These are phyloP conservation scores for Tillandsia leiboldiana DNA, from an alignment of 176 grass and related monocot genomes.

Conservation along the genomic window DNA sequence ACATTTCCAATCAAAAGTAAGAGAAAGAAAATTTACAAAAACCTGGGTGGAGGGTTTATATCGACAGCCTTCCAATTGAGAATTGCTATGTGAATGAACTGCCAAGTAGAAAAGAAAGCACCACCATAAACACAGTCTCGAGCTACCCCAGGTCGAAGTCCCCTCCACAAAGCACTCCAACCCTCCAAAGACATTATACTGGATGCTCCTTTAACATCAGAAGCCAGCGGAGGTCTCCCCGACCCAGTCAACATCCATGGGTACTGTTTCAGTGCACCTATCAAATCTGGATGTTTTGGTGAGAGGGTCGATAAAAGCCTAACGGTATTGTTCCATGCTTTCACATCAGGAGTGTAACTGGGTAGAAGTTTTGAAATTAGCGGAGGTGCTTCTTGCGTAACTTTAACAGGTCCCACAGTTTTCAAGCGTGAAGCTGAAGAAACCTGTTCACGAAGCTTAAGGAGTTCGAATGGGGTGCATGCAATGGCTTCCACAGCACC, in stretches of 20 bases:
- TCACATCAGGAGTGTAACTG: slow-evolving; percentile 51
- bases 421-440: slow-evolving; percentile 45
- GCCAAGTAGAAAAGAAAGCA: slow-evolving; percentile 88
- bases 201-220: slow-evolving; percentile 67
- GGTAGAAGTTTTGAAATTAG: slow-evolving; percentile 63
- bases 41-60: slow-evolving; percentile 77
- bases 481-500: slow-evolving; percentile 54
- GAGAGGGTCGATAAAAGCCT: slow-evolving; percentile 68
- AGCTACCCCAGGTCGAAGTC: slow-evolving; percentile 64
- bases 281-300: slow-evolving; percentile 48
- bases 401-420: slow-evolving; percentile 15
- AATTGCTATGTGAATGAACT: slow-evolving; percentile 67
- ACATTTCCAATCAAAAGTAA: neutral
- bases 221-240: slow-evolving; percentile 62
- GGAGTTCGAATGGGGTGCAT: slow-evolving; percentile 82
- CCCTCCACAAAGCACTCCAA: slow-evolving; percentile 82
- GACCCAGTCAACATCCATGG: slow-evolving; percentile 93
- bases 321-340: slow-evolving; percentile 46
- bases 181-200: slow-evolving; percentile 74
- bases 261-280: slow-evolving; percentile 61
- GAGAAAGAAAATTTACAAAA: slow-evolving; percentile 5
- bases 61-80: slow-evolving; percentile 72
- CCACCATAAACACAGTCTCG: slow-evolving; percentile 82
- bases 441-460: slow-evolving; percentile 71
- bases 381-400: slow-evolving; percentile 34